Evolutionary conservation across 1,284 basidiomycete genomes (phyloP), one percentile per base, ranked within the genome.

Genomic region (Apiotrichum veenhuisii): DNA sequence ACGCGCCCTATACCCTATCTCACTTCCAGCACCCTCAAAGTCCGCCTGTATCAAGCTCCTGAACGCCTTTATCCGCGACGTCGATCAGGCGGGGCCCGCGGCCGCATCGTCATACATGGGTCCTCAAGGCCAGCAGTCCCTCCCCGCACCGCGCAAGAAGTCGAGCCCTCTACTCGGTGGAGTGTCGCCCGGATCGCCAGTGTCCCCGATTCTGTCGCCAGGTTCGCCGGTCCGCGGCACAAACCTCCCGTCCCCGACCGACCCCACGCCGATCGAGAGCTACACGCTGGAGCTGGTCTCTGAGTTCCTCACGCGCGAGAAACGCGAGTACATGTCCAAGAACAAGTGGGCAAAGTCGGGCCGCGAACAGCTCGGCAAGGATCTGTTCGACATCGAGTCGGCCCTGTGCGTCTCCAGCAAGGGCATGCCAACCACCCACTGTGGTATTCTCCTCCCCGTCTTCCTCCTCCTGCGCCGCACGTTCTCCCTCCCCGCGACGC

Each of bases 241-340:
- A 12, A 23, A 46, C 5, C 3, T 20, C 1, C 36, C 45, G 27
- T n/a, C 38, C 2, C 52, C 55, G 5, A 22, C 59, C 1, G 69
- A 69, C 43, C 44, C 62, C 0, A 62, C 67, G 10, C 66, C 69
- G 1, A 40, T 71, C 12, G 67, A 69, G n/a, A 66, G 57, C 36
- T 77, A 70, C 54, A 63, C 72, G 0, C 57, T 73, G 27, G 76
- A 77, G 57, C 61, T 77, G 20, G 43, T 76, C 12, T 74, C 71
- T 5, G 76, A 77, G 55, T 77, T 59, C 40, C 49, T 74, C 22
- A 69, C 69, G 1, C 63, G 75, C 25, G 76, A 77, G 57, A 77
- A 76, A 63, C 66, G 76, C 34, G 76, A 77, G 34, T 68, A 73
- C 55, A 77, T 76, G 69, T 54, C 71, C n/a, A 73, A 71, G 46